Evolutionary conservation across 2,329 filamentous ascomycete species (phyloP).

Genomic region (Chaetomium globosum): DNA sequence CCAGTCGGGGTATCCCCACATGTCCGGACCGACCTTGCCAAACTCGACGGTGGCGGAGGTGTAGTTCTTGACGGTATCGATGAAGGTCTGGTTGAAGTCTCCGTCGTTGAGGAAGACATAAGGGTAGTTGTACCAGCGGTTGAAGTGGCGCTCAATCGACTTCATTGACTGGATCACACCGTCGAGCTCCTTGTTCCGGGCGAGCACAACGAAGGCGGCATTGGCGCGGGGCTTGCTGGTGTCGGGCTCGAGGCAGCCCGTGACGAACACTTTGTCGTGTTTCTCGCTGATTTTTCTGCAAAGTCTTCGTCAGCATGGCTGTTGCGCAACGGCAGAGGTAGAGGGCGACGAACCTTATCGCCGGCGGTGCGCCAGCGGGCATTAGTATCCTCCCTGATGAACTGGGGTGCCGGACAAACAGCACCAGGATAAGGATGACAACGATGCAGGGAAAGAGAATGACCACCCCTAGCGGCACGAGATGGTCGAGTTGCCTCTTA

Average conservation of each 20-base stretch:
- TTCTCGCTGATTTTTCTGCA: constrained; percentile 92
- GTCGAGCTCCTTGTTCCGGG: constrained; percentile 92
- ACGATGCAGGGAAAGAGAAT: constrained; percentile 91
- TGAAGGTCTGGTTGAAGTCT: constrained; percentile 95
- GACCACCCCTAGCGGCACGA: constrained; percentile 92
- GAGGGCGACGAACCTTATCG: constrained; percentile 71
- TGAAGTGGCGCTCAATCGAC: constrained; percentile 98
- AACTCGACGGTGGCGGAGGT: constrained; percentile 89
- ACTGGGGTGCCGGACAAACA: constrained; percentile 86
- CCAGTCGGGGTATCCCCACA: constrained; percentile 98
- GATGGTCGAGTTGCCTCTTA: constrained; percentile 88
- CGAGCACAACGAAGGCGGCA: constrained; percentile 92
- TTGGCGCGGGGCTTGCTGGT: constrained; percentile 81
- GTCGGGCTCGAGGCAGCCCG: constrained; percentile 82
- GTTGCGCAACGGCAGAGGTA: constrained; percentile 4
- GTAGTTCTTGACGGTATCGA: constrained; percentile 82
- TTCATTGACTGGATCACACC: constrained; percentile 96
- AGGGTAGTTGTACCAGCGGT: constrained; percentile 97
- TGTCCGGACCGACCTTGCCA: constrained; percentile 83
- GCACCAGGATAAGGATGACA: constrained; percentile 83
- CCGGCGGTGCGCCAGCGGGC: constrained; percentile 83
- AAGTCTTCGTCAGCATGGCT: constrained; percentile 15
- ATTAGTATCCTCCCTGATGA: constrained; percentile 81
- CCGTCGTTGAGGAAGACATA: constrained; percentile 98
- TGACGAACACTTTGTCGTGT: constrained; percentile 94